A percentile compares a stretch with the other conserved stretches of the same genome.
phyloP scores from a whole-genome alignment of 306 rosid species.

The Prunus padus region DNA sequence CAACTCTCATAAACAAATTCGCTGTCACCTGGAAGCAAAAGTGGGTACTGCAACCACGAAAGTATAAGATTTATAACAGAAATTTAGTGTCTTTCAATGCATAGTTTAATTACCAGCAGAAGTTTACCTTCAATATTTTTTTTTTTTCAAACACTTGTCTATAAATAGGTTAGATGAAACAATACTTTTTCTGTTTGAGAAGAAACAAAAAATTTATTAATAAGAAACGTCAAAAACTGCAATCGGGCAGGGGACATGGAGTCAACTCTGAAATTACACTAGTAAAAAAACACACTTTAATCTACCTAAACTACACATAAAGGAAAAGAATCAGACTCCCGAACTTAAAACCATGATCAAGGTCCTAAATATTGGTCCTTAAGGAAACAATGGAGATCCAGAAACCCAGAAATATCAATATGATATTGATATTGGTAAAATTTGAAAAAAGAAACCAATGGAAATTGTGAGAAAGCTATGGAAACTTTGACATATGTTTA shows the following conservation, averaged over 20 bases:
- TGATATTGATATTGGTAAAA: too few species aligned
- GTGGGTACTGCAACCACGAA: constrained; percentile 66
- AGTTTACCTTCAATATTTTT: not conserved
- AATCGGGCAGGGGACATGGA: not conserved
- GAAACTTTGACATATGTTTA: too few species aligned
- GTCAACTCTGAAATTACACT: not conserved
- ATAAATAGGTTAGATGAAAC: not conserved
- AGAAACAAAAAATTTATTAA: not conserved
- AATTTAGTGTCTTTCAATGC: not conserved
- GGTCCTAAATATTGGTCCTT: too few species aligned
- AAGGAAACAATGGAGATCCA: too few species aligned
- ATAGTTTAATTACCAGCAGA: not conserved
- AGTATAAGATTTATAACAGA: constrained; percentile 1
- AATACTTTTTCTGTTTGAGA: not conserved
- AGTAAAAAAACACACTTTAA: not conserved
- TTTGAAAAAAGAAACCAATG: too few species aligned
- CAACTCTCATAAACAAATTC: constrained; percentile 88
- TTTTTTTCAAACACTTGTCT: not conserved
- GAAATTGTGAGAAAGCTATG: too few species aligned
- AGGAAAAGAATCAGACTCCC: not conserved
- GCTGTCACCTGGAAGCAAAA: constrained; percentile 55
- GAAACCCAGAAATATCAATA: too few species aligned
- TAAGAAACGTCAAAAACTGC: not conserved
- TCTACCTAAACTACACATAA: not conserved
- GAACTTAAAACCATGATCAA: not conserved